Percentiles rank a stretch among this genome's conserved stretches.
These are phyloP conservation scores for Geotrichum armillariae DNA, from an alignment of 1,139 yeast genomes.

Conservation along the genomic window DNA sequence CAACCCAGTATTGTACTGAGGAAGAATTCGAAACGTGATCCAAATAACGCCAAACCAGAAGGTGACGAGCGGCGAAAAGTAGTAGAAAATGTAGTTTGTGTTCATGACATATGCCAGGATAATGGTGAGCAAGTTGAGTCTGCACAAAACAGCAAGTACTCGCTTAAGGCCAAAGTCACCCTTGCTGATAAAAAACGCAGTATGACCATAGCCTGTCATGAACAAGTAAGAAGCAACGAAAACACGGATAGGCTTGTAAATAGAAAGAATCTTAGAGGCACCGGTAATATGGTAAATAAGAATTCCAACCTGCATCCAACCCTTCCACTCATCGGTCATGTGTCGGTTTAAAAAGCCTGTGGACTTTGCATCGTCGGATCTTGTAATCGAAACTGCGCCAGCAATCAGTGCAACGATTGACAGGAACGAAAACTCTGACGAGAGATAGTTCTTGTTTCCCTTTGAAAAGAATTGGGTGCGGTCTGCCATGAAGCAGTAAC, in stretches of 20 bases:
- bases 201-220: conserved; percentile 33
- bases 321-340: conserved; percentile 34
- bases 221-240: conserved; percentile 32
- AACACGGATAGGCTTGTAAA: conserved; percentile 30
- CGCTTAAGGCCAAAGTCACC: conserved; percentile 30
- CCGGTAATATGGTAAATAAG: conserved; percentile 33
- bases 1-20: conserved; percentile 25
- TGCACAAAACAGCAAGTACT: conserved; percentile 29
- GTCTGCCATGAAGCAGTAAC: conserved; percentile 28
- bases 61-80: conserved; percentile 31
- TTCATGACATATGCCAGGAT: conserved; percentile 31
- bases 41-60: conserved; percentile 31
- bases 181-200: conserved; percentile 28
- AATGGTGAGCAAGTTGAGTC: conserved; percentile 29
- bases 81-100: conserved; percentile 30
- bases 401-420: conserved; percentile 18
- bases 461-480: conserved; percentile 28
- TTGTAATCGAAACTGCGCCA: conserved; percentile 21
- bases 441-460: conserved; percentile 27
- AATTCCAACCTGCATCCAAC: conserved; percentile 33
- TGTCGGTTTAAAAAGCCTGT: conserved; percentile 30
- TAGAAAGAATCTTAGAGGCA: conserved; percentile 29
- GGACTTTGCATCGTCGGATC: conserved; percentile 23
- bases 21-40: conserved; percentile 26
- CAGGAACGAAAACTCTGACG: conserved; percentile 24